These are phyloP conservation scores for Trichoderma pleuroti DNA, from an alignment of 2,329 filamentous ascomycete genomes.

Conservation along the genomic window DNA sequence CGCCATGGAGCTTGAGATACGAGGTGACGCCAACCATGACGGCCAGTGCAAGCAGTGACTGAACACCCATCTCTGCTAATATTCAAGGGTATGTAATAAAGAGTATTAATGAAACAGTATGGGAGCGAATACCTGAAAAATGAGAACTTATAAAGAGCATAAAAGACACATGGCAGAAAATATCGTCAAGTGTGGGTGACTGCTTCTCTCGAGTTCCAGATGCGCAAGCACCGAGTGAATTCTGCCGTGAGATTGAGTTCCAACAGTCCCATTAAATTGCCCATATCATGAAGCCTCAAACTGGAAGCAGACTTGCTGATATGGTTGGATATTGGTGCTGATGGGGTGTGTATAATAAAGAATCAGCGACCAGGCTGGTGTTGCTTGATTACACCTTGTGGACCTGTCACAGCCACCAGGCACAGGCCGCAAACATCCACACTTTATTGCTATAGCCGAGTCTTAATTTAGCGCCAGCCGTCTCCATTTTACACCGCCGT, in stretches of 20 bases:
- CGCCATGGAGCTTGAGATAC: neutral
- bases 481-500: neutral
- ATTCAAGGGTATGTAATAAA: neutral
- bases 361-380: neutral
- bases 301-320: neutral
- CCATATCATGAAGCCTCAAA: neutral
- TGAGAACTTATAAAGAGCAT: neutral
- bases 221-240: neutral
- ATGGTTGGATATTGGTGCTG: neutral
- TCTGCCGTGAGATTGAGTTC: neutral
- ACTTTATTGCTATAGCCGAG: neutral
- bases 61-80: neutral
- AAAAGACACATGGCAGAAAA: neutral
- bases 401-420: neutral
- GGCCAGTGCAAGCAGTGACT: neutral
- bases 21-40: neutral
- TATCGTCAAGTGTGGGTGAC: neutral
- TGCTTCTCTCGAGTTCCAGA: neutral
- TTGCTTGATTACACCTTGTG: neutral
- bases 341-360: neutral
- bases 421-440: neutral
- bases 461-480: neutral
- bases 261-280: neutral
- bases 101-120: neutral
- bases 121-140: neutral